Base-by-base conservation (phyloP, 768 basidiomycete genomes). In the Tricholoma sp. region DNA sequence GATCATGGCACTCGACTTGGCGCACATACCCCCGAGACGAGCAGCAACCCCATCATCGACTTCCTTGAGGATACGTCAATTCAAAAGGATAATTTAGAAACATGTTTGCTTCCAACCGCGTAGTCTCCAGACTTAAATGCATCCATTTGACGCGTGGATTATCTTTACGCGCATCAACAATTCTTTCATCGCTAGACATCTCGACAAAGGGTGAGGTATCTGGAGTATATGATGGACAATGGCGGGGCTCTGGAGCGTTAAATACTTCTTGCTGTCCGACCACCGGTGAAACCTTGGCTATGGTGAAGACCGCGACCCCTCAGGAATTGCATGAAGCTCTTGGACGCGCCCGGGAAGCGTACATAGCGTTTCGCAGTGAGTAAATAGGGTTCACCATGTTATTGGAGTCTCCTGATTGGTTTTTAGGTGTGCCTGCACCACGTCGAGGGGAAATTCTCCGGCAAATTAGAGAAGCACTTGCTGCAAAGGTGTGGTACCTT, bases 401-500 rank as follows among this genome's bases (percentile, higher is more conserved):
- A 21, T 18, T 6, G 37, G 24, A n/a, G 21, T 4, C 51, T 53
- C 58, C 50, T 47, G 37, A 37, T 22, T 46, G 52, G 22, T 50
- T 24, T 45, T 46, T 50, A 71, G 79, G 76, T 59, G 76, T 94
- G 32, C 93, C 95, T 49, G 91, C 91, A 11, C 96, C 95, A 2
- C 84, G 83, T 52, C 80, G 95, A 57, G 95, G 95, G 14, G 93
- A 97, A 64, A 79, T 98, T 29, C 69, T 98, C 52, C 77, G 95
- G 58, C 91, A 97, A 70, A 88, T 98, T 59, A 77, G 95, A 57
- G 86, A 89, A 68, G 91, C 87, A 10, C 76, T 96, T 6, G 82
- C 86, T 9, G 75, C 75, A 32, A 94, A 95, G 82, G 91, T 88
- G 39, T 41, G 39, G 7, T 34, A 49, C n/a, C 32, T 43, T 43